Base-by-base conservation (phyloP, 192 early-diverging fungal genomes). In the Gamsiella multidivaricata region DNA sequence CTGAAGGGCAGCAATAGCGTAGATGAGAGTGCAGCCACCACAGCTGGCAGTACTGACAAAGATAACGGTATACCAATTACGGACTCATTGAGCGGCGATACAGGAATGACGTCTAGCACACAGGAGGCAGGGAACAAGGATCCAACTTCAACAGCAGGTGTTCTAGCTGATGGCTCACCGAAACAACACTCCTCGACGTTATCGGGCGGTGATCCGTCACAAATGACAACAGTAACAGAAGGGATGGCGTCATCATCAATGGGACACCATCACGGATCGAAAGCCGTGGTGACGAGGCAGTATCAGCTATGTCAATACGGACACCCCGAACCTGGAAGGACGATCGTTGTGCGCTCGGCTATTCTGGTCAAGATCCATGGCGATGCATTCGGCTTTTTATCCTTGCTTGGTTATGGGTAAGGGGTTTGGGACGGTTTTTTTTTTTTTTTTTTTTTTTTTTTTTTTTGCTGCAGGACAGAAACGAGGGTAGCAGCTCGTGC, bases 351-450 rank as follows among this genome's bases (percentile, higher is more conserved):
- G 3, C 58, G 74, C 28, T 78, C 74, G 0, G 74, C 66, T 12
- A 78, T 78, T 54, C 12, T 78, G 58, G 65, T 76, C 59, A 76
- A 76, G 28, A 76, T 76, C 32, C 73, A 76, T 50, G 73, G 73
- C 0, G 73, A 76, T 54, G 73, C 73, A 1, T 76, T 76, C 45
- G 59, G 65, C 0, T 76, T 76, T 36, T 41, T 76, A 7, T 57
- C 64, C 10, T 28, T 76, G 9, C 73, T 76, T 11, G 73, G 73
- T 36, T 68, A 76, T 12, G 64, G 73, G 73, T 76, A 68, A 32
- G 39, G 29, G 23, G 1, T 12, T 9, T 12, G 4, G 26, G 22
- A 28, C 3, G 6, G 49, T 36, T 62, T 5, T 60, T 41, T 56
- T 37, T 11, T 18, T 18, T 0, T 12, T 22, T 53, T 18, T n/a